Percentiles rank a stretch among this genome's conserved stretches.
Conservation (phyloP, 176 grass and related monocot genomes). For the Aegilops longissima region DNA sequence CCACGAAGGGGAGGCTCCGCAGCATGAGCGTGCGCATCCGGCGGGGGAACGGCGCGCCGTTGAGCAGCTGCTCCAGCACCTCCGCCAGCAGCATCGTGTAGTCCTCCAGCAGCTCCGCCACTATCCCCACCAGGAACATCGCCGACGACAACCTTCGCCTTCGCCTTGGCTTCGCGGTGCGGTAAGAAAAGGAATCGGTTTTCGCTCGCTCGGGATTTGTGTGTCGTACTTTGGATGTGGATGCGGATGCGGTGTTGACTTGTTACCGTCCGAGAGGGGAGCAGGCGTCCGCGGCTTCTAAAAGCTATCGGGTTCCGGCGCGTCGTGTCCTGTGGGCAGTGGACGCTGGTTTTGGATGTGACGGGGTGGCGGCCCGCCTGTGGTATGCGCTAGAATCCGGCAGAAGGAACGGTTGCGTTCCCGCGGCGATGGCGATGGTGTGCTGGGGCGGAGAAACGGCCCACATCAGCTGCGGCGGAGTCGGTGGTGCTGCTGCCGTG, state of each 20-base stretch:
- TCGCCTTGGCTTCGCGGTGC: neutral
- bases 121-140: conserved; percentile 78
- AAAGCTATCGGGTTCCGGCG: neutral
- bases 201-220: neutral
- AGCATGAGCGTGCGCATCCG: conserved; percentile 92
- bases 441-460: neutral
- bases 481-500: neutral
- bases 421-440: neutral
- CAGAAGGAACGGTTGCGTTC: neutral
- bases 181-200: neutral
- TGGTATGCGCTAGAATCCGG: conserved; percentile 25
- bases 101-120: conserved; percentile 90
- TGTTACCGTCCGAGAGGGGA: neutral
- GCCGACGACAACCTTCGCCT: neutral
- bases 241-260: neutral
- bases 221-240: neutral
- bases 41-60: conserved; percentile 69
- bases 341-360: conserved; percentile 25
- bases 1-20: conserved; percentile 74
- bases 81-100: conserved; percentile 78
- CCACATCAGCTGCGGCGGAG: neutral
- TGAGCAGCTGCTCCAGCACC: conserved; percentile 75
- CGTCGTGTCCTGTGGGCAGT: conserved; percentile 32
- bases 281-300: conserved; percentile 14
- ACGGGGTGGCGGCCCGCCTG: neutral